These are phyloP conservation scores for Chaetomiaceae sp. DNA, from an alignment of 2,329 filamentous ascomycete species.

Conservation along the genomic window DNA sequence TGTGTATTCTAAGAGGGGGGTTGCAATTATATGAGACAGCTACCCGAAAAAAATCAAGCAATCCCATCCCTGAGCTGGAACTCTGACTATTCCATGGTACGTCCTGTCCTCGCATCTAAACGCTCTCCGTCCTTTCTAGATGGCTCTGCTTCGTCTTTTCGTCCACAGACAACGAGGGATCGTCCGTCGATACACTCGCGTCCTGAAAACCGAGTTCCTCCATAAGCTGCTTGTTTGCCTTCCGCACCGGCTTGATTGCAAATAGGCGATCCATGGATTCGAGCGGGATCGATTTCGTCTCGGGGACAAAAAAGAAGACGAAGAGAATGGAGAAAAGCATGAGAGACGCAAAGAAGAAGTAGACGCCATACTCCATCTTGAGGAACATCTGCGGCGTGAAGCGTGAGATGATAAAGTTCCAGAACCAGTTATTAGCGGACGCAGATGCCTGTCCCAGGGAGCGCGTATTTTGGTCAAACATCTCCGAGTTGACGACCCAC, in stretches of 20 bases:
- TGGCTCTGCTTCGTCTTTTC: conserved; percentile 19
- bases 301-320: conserved; percentile 59
- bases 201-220: conserved; percentile 40
- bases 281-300: conserved; percentile 62
- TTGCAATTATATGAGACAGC: too few species aligned
- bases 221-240: conserved; percentile 43
- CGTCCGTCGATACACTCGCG: conserved; percentile 29
- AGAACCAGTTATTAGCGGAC: conserved; percentile 68
- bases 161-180: conserved; percentile 10
- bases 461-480: conserved; percentile 67
- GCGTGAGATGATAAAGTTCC: conserved; percentile 64
- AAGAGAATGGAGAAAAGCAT: conserved; percentile 57
- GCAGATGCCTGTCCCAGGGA: conserved; percentile 69
- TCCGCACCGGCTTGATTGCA: conserved; percentile 41
- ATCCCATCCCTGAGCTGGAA: too few species aligned
- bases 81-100: not conserved
- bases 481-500: conserved; percentile 72
- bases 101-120: not conserved
- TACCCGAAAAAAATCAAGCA: too few species aligned
- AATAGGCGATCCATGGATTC: conserved; percentile 64
- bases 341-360: conserved; percentile 63
- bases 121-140: conserved; percentile 21
- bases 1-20: too few species aligned
- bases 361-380: conserved; percentile 58
- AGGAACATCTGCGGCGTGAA: conserved; percentile 65